Evolutionary conservation across 116 monocot species (phyloP).

Genomic region (Zostera marina): DNA sequence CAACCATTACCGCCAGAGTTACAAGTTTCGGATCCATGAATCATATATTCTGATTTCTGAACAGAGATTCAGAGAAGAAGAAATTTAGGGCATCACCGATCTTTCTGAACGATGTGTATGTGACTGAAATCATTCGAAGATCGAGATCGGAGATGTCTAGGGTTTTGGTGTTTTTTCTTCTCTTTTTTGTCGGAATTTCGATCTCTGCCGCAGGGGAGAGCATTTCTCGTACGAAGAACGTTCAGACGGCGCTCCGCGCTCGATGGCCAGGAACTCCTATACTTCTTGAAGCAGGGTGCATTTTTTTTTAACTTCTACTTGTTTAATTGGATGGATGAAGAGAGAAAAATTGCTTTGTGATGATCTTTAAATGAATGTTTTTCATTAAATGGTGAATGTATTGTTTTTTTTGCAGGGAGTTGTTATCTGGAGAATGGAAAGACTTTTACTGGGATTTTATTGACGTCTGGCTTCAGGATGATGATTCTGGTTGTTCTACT

Average conservation of each 20-base stretch:
- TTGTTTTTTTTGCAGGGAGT: conserved; percentile 33
- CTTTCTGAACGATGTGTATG: no score
- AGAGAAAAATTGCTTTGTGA: neutral
- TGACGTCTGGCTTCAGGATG: conserved; percentile 51
- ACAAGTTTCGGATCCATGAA: no score
- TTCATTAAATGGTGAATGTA: neutral
- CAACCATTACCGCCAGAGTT: no score
- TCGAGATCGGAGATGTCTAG: neutral
- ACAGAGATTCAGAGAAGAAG: no score
- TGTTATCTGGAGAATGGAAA: conserved; percentile 72
- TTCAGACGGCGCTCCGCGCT: conserved; percentile 70
- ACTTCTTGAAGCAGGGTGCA: conserved; percentile 63
- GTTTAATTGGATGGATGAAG: neutral
- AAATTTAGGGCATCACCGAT: no score
- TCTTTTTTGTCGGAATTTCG: conserved; percentile 2
- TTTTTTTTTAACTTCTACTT: neutral
- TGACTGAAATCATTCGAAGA: no score
- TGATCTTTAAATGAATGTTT: neutral
- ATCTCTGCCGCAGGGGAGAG: conserved; percentile 8
- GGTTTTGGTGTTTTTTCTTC: neutral
- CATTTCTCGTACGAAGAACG: conserved; percentile 53
- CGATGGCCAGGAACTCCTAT: conserved; percentile 77
- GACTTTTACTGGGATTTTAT: conserved; percentile 70
- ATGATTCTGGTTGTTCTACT: conserved; percentile 34
- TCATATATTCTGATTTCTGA: no score